phyloP scores from a whole-genome alignment of 163 green algal species.

The Scenedesmus sp. region DNA sequence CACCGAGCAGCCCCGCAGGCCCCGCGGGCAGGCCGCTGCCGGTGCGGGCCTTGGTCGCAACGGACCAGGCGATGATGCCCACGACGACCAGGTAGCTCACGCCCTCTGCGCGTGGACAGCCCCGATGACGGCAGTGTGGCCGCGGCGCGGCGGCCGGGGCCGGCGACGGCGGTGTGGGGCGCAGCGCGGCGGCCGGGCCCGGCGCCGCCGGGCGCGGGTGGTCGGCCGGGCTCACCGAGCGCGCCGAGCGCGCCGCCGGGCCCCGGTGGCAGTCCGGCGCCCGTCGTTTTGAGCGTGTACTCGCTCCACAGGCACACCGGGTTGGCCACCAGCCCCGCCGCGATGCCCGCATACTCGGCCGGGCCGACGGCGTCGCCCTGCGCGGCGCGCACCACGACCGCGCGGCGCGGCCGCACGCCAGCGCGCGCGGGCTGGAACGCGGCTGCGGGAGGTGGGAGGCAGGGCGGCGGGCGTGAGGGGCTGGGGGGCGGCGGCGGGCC shows the following conservation, averaged over 20 bases:
- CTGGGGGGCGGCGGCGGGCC: too few species aligned
- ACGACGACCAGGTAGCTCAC: conserved; percentile 82
- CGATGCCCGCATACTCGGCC: conserved; percentile 53
- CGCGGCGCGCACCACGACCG: not conserved
- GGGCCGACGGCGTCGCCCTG: conserved; percentile 48
- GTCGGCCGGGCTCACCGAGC: not conserved
- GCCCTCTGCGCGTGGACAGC: conserved; percentile 64
- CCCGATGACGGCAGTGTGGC: too few species aligned
- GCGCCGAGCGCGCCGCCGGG: conserved; percentile 67
- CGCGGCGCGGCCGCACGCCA: conserved; percentile 3
- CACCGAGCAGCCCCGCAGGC: conserved; percentile 77
- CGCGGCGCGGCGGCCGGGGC: too few species aligned
- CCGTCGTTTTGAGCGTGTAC: conserved; percentile 78
- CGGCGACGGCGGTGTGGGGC: too few species aligned
- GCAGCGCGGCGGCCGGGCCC: too few species aligned
- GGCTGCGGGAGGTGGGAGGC: too few species aligned
- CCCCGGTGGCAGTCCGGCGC: conserved; percentile 74
- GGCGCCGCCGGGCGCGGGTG: too few species aligned
- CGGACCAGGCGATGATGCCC: conserved; percentile 72
- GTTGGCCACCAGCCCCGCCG: conserved; percentile 64
- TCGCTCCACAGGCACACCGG: conserved; percentile 70
- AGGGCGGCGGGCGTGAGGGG: too few species aligned
- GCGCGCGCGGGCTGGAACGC: too few species aligned
- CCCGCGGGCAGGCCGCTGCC: conserved; percentile 79
- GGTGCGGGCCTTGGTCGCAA: conserved; percentile 78